Percentiles rank a stretch among this genome's conserved stretches.
Evolutionary conservation across 73 alveolate species (phyloP).

Genomic region (Blepharisma japonicum): DNA sequence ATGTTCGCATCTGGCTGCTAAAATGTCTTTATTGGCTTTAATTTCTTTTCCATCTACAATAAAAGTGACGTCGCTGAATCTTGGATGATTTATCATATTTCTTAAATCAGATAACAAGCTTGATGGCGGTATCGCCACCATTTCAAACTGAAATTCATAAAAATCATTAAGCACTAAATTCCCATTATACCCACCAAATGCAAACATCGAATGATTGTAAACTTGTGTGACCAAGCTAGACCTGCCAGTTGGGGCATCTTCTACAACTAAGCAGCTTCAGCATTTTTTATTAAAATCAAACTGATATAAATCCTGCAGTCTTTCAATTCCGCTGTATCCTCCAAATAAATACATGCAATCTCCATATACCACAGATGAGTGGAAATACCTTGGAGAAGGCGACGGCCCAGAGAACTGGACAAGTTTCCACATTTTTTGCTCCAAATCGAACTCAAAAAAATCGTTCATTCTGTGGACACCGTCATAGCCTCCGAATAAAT

Average conservation of each 20-base stretch:
- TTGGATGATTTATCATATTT: conserved; percentile 41
- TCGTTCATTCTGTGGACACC: conserved; percentile 84
- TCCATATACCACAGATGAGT: conserved; percentile 84
- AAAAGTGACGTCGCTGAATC: conserved; percentile 37
- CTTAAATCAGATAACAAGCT: conserved; percentile 21
- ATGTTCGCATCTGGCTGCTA: conserved; percentile 56
- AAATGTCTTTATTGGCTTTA: conserved; percentile 35
- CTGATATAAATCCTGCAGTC: conserved; percentile 51
- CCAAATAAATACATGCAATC: conserved; percentile 85
- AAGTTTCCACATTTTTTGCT: conserved; percentile 25
- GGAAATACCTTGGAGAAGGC: conserved; percentile 85
- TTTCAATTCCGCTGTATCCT: conserved; percentile 84
- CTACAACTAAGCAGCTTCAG: conserved; percentile 31
- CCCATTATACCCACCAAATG: conserved; percentile 93
- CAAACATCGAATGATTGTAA: conserved; percentile 75
- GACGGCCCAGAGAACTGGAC: conserved; percentile 39
- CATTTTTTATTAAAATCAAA: conserved; percentile 39
- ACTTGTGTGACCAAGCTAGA: conserved; percentile 66
- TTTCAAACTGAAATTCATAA: conserved; percentile 72
- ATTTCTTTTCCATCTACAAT: conserved; percentile 30
- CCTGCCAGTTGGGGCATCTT: conserved; percentile 62
- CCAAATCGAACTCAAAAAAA: conserved; percentile 65
- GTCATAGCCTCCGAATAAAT: conserved; percentile 85
- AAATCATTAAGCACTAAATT: conserved; percentile 74
- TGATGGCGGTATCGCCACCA: conserved; percentile 39